Conservation (phyloP, 164 flowering plant genomes). For the Macadamia integrifolia region DNA sequence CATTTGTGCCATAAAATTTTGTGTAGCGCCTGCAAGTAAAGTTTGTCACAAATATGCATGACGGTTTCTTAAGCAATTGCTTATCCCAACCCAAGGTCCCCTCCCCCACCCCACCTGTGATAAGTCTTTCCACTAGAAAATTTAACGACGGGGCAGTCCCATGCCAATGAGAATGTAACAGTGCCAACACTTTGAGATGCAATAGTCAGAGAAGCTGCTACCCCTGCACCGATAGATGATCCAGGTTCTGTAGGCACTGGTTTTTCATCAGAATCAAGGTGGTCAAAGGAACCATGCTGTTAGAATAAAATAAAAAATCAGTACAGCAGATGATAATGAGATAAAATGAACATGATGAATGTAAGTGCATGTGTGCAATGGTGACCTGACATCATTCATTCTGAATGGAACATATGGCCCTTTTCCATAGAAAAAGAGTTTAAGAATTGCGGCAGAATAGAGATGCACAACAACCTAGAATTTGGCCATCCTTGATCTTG, state of each 20-base stretch:
- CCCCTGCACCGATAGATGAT: conserved; percentile 83
- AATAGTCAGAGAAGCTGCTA: conserved; percentile 65
- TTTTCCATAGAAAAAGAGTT: no score
- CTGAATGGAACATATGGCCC: no score
- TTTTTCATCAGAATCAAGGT: conserved; percentile 30
- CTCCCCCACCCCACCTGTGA: conserved; percentile 59
- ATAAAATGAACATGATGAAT: neutral
- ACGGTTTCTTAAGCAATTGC: neutral
- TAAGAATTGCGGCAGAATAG: no score
- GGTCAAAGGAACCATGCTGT: conserved; percentile 77
- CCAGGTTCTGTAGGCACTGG: conserved; percentile 57
- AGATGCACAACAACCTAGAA: no score
- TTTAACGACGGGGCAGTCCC: conserved; percentile 78
- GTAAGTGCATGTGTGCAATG: no score
- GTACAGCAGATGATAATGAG: conserved; percentile 2
- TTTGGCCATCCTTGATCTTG: no score
- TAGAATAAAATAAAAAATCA: conserved; percentile 12
- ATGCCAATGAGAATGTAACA: conserved; percentile 79
- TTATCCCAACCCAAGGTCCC: neutral
- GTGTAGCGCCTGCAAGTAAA: conserved; percentile 73
- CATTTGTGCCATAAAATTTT: conserved; percentile 70
- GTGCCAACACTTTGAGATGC: conserved; percentile 48
- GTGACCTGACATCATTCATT: no score
- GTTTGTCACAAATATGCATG: conserved; percentile 6
- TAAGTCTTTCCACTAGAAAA: conserved; percentile 68